Percentiles rank a stretch among this genome's conserved stretches.
phyloP scores from a whole-genome alignment of 257 asterid species.

The Lithospermum erythrorhizon region DNA sequence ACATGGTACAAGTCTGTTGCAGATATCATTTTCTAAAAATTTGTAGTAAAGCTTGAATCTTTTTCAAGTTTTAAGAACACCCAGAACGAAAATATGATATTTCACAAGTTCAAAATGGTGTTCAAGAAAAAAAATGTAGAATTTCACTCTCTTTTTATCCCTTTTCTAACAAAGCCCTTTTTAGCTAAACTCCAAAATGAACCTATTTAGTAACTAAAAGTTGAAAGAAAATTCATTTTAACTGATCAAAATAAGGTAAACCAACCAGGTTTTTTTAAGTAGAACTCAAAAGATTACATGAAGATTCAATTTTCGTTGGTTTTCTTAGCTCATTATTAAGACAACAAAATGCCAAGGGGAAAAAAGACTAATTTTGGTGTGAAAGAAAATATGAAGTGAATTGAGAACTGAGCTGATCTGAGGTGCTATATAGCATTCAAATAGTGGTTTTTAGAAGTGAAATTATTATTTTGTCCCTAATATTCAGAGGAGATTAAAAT shows the following conservation, averaged over 20 bases:
- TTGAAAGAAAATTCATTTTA: no score
- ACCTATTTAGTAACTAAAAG: no score
- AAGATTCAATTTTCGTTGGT: no score
- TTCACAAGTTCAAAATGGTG: slow-evolving; percentile 6
- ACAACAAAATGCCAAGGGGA: slow-evolving; percentile 12
- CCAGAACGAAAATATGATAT: slow-evolving; percentile 3
- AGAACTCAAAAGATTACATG: neutral
- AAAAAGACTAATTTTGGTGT: slow-evolving; percentile 9
- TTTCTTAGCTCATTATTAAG: slow-evolving; percentile 24
- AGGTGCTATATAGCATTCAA: no score
- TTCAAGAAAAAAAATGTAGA: neutral
- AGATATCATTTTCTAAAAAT: slow-evolving; percentile 20
- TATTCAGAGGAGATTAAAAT: no score
- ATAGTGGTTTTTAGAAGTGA: no score
- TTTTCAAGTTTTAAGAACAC: neutral
- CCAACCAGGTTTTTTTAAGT: no score
- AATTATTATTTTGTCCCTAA: no score
- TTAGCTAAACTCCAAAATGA: neutral
- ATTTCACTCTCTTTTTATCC: neutral
- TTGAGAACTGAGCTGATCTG: no score
- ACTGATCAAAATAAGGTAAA: no score
- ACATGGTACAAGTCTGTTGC: slow-evolving; percentile 38
- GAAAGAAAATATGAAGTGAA: slow-evolving; percentile 14
- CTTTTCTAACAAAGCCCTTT: neutral
- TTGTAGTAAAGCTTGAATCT: neutral